Percentiles rank a stretch among this genome's conserved stretches.
Conservation (phyloP, 441 rosid genomes). For the Corymbia citriodora region DNA sequence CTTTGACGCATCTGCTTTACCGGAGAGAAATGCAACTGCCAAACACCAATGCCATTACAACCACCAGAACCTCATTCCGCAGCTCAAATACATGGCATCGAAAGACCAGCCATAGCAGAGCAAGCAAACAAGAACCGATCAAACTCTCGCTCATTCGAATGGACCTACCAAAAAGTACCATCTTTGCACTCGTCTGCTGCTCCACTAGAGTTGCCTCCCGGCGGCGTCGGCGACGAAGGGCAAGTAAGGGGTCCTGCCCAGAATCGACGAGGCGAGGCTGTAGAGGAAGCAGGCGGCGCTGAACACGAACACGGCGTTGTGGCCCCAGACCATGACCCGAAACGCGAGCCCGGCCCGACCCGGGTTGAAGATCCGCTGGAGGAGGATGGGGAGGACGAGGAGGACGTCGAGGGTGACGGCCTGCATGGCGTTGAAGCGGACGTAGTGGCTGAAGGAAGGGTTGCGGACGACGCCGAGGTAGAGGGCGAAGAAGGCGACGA, state of each 20-base stretch:
- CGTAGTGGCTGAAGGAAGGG: constrained; percentile 54
- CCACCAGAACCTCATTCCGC: not conserved
- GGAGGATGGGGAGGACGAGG: constrained; percentile 55
- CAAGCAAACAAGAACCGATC: not conserved
- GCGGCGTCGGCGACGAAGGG: constrained; percentile 87
- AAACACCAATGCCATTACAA: not conserved
- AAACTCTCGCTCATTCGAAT: not conserved
- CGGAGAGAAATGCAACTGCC: not conserved
- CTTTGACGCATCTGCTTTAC: not conserved
- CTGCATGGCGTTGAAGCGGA: constrained; percentile 80
- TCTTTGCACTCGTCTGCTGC: not conserved
- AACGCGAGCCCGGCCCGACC: constrained; percentile 51
- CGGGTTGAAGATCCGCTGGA: constrained; percentile 54
- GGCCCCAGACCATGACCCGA: constrained; percentile 69
- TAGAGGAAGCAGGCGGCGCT: constrained; percentile 68
- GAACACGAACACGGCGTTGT: constrained; percentile 54
- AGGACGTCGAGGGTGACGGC: constrained; percentile 83
- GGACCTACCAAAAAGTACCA: not conserved
- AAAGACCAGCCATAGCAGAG: not conserved
- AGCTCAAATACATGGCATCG: not conserved
- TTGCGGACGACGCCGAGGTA: constrained; percentile 70
- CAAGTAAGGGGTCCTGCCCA: constrained; percentile 76
- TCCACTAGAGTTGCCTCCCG: constrained; percentile 48
- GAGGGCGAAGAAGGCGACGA: constrained; percentile 75
- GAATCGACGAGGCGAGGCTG: constrained; percentile 33